phyloP scores from a whole-genome alignment of 2,329 filamentous ascomycete species.

The Zymoseptoria crescenta region DNA sequence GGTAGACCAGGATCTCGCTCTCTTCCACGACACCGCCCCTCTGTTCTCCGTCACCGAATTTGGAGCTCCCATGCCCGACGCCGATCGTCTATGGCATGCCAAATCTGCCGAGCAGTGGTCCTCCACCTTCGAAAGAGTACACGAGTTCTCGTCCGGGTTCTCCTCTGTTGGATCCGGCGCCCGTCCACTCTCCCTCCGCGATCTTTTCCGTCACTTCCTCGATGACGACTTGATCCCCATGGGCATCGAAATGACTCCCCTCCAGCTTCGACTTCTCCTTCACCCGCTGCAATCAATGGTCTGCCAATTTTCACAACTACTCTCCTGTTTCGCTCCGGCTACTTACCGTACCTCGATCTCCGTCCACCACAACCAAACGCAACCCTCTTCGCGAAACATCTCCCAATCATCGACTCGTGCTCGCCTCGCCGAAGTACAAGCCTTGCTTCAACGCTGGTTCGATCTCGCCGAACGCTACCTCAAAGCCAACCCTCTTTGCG shows the following conservation, averaged over 20 bases:
- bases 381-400: constrained; percentile 25
- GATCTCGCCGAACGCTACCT: constrained; percentile 51
- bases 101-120: constrained; percentile 53
- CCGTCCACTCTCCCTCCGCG: constrained; percentile 51
- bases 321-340: constrained; percentile 50
- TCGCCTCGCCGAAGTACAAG: constrained; percentile 57
- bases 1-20: constrained; percentile 62
- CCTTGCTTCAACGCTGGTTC: constrained; percentile 59
- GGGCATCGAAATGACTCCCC: constrained; percentile 46
- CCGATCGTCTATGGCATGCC: constrained; percentile 57
- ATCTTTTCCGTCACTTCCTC: constrained; percentile 61
- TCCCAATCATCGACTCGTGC: constrained; percentile 54
- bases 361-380: neutral
- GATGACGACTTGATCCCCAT: constrained; percentile 52
- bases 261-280: constrained; percentile 57
- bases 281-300: constrained; percentile 61
- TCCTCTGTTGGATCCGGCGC: constrained; percentile 48
- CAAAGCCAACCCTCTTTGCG: constrained; percentile 50
- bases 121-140: constrained; percentile 50
- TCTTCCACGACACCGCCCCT: constrained; percentile 57
- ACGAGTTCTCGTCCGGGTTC: constrained; percentile 47
- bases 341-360: constrained; percentile 21
- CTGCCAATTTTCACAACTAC: constrained; percentile 56
- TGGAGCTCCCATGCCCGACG: constrained; percentile 54
- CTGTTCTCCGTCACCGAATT: constrained; percentile 60